Evolutionary conservation across 169 alveolate genomes (phyloP).

Genomic region (Cytauxzoon felis): DNA sequence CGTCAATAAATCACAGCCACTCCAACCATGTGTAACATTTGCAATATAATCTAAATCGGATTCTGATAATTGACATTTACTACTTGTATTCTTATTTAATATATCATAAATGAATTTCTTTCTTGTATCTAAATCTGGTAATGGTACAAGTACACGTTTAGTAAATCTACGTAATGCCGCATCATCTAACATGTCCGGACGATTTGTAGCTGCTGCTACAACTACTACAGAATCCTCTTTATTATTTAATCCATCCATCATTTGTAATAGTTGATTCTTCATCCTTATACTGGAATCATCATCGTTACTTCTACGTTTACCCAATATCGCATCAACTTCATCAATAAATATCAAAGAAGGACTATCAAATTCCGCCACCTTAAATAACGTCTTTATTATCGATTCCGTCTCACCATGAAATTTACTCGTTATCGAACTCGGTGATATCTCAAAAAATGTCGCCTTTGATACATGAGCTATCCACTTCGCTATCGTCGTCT

Average conservation of each 20-base stretch:
- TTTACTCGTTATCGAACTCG: slow-evolving; percentile 88
- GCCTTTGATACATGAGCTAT: slow-evolving; percentile 89
- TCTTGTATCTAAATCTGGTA: slow-evolving; percentile 86
- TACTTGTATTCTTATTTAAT: slow-evolving; percentile 71
- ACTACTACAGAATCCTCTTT: slow-evolving; percentile 75
- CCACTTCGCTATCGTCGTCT: slow-evolving; percentile 87
- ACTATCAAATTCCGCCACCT: slow-evolving; percentile 82
- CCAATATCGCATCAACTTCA: slow-evolving; percentile 90
- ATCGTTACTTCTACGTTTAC: slow-evolving; percentile 83
- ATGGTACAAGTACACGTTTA: slow-evolving; percentile 87
- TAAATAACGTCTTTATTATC: slow-evolving; percentile 84
- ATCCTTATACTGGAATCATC: slow-evolving; percentile 87
- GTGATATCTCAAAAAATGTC: slow-evolving; percentile 88
- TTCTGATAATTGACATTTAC: slow-evolving; percentile 66
- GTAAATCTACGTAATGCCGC: slow-evolving; percentile 91
- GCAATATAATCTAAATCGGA: slow-evolving; percentile 74
- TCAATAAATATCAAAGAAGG: slow-evolving; percentile 92
- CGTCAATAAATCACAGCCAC: slow-evolving; percentile 80
- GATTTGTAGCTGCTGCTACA: slow-evolving; percentile 91
- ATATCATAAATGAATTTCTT: slow-evolving; percentile 77
- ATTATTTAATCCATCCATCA: slow-evolving; percentile 90
- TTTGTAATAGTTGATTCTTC: slow-evolving; percentile 89
- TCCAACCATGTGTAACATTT: slow-evolving; percentile 77
- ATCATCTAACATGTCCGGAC: slow-evolving; percentile 92
- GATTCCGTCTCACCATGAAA: slow-evolving; percentile 92